phyloP scores from a whole-genome alignment of 2,329 filamentous ascomycete genomes.

The Claviceps pusilla region DNA sequence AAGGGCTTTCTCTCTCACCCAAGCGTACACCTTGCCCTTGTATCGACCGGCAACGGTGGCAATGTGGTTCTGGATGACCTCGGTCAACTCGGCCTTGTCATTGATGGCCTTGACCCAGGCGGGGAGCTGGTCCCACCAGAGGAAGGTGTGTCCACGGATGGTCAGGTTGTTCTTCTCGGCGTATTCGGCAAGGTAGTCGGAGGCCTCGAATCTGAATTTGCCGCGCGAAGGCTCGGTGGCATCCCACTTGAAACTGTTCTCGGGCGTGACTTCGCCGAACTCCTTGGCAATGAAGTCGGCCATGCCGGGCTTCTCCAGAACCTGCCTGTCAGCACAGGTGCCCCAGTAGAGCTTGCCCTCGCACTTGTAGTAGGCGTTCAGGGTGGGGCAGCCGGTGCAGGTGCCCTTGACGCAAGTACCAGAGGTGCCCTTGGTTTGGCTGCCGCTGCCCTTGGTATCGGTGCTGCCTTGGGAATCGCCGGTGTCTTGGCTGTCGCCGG shows the following conservation, averaged over 20 bases:
- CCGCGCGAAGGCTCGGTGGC: constrained; percentile 31
- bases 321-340: background rate
- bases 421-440: background rate
- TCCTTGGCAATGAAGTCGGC: background rate
- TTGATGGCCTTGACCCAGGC: background rate
- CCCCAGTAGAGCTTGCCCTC: background rate
- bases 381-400: background rate
- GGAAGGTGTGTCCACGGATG: background rate
- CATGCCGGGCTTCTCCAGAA: background rate
- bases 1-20: background rate
- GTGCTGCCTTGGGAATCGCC: too few species aligned
- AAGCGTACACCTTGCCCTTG: background rate
- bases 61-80: background rate
- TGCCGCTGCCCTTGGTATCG: too few species aligned
- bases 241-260: constrained; percentile 62
- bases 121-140: background rate
- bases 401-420: too few species aligned
- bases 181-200: background rate
- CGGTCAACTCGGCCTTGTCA: background rate
- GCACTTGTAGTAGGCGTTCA: background rate
- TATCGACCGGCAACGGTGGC: background rate
- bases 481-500: too few species aligned
- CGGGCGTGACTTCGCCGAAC: constrained; percentile 50
- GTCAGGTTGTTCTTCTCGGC: background rate
- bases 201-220: constrained; percentile 34